A percentile compares a stretch with the other conserved stretches of the same genome.
Conservation (phyloP, 768 basidiomycete species). For the Suillus luteus region DNA sequence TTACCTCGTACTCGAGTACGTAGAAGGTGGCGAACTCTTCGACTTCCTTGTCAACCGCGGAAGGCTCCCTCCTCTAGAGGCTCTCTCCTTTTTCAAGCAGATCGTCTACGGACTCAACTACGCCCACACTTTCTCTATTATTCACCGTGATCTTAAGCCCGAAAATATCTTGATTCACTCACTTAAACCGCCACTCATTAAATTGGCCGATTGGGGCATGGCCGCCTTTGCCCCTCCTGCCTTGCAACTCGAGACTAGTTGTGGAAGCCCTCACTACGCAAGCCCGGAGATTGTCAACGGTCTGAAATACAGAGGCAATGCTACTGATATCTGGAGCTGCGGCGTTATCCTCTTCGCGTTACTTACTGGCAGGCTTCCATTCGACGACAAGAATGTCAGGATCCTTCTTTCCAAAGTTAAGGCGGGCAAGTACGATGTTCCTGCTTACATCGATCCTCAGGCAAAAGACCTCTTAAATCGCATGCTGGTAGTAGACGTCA, state of each 20-base stretch:
- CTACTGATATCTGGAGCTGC: constrained; percentile 96
- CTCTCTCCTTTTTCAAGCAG: constrained; percentile 91
- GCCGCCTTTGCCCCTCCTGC: constrained; percentile 90
- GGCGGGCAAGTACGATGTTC: constrained; percentile 82
- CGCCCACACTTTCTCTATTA: constrained; percentile 96
- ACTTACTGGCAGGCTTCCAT: constrained; percentile 87
- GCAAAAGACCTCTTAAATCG: constrained; percentile 81
- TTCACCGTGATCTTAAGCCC: constrained; percentile 96
- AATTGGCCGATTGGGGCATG: constrained; percentile 99
- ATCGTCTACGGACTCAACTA: constrained; percentile 95
- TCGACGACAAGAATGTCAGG: constrained; percentile 87
- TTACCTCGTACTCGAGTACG: constrained; percentile 92
- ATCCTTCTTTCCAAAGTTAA: constrained; percentile 85
- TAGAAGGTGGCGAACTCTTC: constrained; percentile 95
- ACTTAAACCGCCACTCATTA: constrained; percentile 78
- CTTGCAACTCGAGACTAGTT: constrained; percentile 88
- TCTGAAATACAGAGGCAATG: constrained; percentile 82
- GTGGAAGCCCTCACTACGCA: constrained; percentile 96
- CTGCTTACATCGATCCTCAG: constrained; percentile 74
- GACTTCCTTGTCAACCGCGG: constrained; percentile 93
- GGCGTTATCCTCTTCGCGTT: constrained; percentile 93
- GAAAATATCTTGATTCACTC: constrained; percentile 95
- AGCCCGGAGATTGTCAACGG: constrained; percentile 96
- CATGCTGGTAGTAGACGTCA: constrained; percentile 89
- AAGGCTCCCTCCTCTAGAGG: constrained; percentile 76